Evolutionary conservation across 202 grass and related monocot species (phyloP).

Genomic region (Setaria italica): DNA sequence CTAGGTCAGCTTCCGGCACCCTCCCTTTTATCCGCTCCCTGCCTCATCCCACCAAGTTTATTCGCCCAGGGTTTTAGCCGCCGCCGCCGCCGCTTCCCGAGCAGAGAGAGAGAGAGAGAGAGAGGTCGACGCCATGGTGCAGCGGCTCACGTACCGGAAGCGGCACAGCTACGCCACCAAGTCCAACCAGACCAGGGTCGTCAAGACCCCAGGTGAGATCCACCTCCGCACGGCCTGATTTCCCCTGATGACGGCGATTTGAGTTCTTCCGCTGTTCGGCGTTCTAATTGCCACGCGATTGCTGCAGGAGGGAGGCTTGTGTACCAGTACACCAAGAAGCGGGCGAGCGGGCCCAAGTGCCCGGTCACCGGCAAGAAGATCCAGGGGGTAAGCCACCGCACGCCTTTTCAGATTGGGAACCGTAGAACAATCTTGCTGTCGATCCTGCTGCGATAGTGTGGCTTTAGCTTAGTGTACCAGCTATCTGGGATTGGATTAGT

Average conservation of each 20-base stretch:
- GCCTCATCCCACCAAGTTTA: neutral
- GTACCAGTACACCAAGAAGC: conserved; percentile 88
- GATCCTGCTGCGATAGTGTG: neutral
- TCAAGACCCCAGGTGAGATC: conserved; percentile 72
- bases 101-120: conserved; percentile 36
- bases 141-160: conserved; percentile 77
- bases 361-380: conserved; percentile 87
- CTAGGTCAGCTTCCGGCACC: conserved; percentile 53
- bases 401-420: neutral
- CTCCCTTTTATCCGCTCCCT: conserved; percentile 55
- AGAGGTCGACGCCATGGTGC: conserved; percentile 56
- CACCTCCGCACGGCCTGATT: neutral
- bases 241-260: neutral
- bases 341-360: conserved; percentile 83
- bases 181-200: conserved; percentile 79
- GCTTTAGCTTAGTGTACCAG: neutral
- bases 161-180: conserved; percentile 80
- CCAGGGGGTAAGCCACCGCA: conserved; percentile 66
- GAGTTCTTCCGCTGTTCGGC: neutral
- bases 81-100: conserved; percentile 21
- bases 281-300: neutral
- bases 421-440: neutral
- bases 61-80: conserved; percentile 48
- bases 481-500: neutral
- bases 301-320: conserved; percentile 71